Evolutionary conservation across 257 asterid genomes (phyloP).

Genomic region (Lavandula angustifolia): DNA sequence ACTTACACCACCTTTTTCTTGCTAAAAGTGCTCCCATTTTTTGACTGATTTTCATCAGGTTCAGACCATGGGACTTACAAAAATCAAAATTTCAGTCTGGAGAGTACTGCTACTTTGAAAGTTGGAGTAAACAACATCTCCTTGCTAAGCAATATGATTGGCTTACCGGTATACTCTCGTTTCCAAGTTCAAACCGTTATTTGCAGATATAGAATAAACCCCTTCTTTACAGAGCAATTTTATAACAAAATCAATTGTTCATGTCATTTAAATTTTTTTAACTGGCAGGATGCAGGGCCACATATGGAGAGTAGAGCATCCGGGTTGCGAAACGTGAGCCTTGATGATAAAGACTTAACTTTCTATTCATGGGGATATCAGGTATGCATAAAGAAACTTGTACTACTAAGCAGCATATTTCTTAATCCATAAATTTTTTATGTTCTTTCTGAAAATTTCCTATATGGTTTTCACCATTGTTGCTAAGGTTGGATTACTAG

Average conservation of each 20-base stretch:
- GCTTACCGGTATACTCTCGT: slow-evolving; percentile 58
- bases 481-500: slow-evolving; percentile 73
- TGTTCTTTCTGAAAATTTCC: slow-evolving; percentile 5
- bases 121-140: slow-evolving; percentile 64
- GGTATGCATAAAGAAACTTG: slow-evolving; percentile 7
- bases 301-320: slow-evolving; percentile 59
- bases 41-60: slow-evolving; percentile 42
- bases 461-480: slow-evolving; percentile 18
- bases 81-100: slow-evolving; percentile 44
- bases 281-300: slow-evolving; percentile 76
- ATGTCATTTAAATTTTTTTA: background rate
- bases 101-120: slow-evolving; percentile 36
- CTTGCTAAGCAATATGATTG: slow-evolving; percentile 75
- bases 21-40: background rate
- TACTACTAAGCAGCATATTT: too few relatives aligned
- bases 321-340: slow-evolving; percentile 51
- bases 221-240: too few relatives aligned
- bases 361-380: slow-evolving; percentile 41
- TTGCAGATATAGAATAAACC: background rate
- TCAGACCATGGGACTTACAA: slow-evolving; percentile 57
- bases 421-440: background rate
- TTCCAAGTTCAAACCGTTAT: background rate
- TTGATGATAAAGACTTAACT: slow-evolving; percentile 45
- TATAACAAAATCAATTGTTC: background rate
- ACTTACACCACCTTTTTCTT: background rate